These are phyloP conservation scores for Heimioporus sp. DNA, from an alignment of 768 basidiomycete genomes.

Conservation along the genomic window DNA sequence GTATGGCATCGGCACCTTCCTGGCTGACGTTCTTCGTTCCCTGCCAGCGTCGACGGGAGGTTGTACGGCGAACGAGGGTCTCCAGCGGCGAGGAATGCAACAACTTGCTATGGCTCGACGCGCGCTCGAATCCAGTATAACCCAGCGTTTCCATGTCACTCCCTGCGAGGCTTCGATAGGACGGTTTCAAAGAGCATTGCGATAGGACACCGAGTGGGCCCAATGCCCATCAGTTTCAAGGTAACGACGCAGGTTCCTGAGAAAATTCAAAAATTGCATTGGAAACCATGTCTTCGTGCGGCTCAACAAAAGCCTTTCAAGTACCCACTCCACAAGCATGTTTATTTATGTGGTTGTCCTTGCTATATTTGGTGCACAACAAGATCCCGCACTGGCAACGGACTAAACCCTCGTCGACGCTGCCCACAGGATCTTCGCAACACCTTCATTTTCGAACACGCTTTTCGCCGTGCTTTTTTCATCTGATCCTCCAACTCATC, in stretches of 20 bases:
- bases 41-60: constrained; percentile 40
- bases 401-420: no score
- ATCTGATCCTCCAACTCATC: no score
- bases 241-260: constrained; percentile 7
- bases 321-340: constrained; percentile 61
- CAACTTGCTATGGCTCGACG: constrained; percentile 27
- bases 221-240: no score
- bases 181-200: constrained; percentile 3
- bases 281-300: not conserved
- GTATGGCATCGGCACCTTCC: not conserved
- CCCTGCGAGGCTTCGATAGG: constrained; percentile 3
- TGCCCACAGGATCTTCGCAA: constrained; percentile 38
- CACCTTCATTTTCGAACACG: constrained; percentile 34
- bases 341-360: constrained; percentile 16
- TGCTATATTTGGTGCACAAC: no score
- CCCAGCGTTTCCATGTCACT: constrained; percentile 18
- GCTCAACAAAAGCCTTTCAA: constrained; percentile 26
- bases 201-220: not conserved
- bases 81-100: constrained; percentile 55
- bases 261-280: not conserved
- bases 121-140: constrained; percentile 13
- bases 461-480: no score
- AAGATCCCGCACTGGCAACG: no score
- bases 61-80: constrained; percentile 53
- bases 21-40: constrained; percentile 6